Base-by-base conservation (phyloP, 345 rosid species). In the Boechera stricta region DNA sequence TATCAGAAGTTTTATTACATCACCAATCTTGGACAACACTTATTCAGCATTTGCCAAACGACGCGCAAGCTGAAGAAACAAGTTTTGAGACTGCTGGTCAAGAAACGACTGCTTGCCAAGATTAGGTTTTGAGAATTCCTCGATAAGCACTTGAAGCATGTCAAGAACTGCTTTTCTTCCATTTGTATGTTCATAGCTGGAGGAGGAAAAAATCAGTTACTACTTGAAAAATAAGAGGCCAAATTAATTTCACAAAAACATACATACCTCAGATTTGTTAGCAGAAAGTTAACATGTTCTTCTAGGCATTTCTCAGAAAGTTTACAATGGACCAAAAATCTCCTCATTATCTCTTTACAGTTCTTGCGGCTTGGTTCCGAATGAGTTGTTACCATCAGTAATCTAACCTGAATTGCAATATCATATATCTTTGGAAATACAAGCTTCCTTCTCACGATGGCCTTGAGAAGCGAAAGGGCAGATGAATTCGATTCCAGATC, bases 141-240 rank as follows among this genome's bases (percentile, higher is more conserved):
- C 73, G 38, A 90, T 77, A 18, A 91, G 84, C 28, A 86, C 86
- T 54, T 79, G 85, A 18, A 91, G 89, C 90, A 86, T 89, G 79
- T 88, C 89, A 71, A 91, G 93, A 26, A 87, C 95, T 47, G 97
- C 88, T 79, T 86, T 86, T 82, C 95, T 88, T 74, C 97, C 97
- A 78, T 10, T 1, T 41, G 45, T 56, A 87, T 87, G 84, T 81
- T 81, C 87, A 45, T 87, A 88, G 74, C 97, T 91, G 49, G n/a
- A 4, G 13, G 45, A 44, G 84, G 78, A 82, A 71, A 75, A 26
- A 61, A 5, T 21, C 42, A 63, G 45, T 41, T 2, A 31, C 15
- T 15, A 51, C 18, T 60, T 6, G 7, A 13, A 45, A 51, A 72
- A 62, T 15, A 15, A 21, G 24, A 70, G 7, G 32, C 44, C 39